These are phyloP conservation scores for Aspergillus olivimuriae DNA, from an alignment of 495 filamentous ascomycete species.

Conservation along the genomic window DNA sequence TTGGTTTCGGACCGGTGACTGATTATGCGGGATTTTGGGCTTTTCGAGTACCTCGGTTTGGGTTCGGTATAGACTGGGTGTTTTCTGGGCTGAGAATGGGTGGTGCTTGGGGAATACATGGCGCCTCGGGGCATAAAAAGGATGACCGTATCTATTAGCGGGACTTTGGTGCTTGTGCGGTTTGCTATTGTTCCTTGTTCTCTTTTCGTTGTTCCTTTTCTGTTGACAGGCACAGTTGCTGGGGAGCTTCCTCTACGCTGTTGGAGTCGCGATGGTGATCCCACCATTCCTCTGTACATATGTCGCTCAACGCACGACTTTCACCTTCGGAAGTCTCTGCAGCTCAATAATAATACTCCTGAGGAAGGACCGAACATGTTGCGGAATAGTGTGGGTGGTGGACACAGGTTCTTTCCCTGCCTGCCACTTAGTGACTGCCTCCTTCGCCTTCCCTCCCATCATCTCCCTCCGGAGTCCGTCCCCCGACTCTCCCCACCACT, in stretches of 20 bases:
- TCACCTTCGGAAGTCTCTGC: too few relatives aligned
- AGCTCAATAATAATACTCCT: too few relatives aligned
- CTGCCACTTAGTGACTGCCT: too few relatives aligned
- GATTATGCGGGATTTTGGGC: constrained; percentile 2
- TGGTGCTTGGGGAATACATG: constrained; percentile 23
- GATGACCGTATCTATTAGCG: constrained; percentile 12
- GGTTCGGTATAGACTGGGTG: constrained; percentile 19
- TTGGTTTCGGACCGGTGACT: constrained; percentile 1
- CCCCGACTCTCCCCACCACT: too few relatives aligned
- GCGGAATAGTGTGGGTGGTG: too few relatives aligned
- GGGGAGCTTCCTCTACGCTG: too few relatives aligned
- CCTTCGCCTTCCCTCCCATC: too few relatives aligned
- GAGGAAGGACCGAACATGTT: too few relatives aligned
- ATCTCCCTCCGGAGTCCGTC: too few relatives aligned
- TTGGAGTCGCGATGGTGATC: not conserved
- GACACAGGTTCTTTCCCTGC: too few relatives aligned
- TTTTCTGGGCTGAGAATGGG: constrained; percentile 16
- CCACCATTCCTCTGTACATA: too few relatives aligned
- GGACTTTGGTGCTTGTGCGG: constrained; percentile 13
- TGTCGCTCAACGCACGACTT: too few relatives aligned
- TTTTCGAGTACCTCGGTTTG: constrained; percentile 8
- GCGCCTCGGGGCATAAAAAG: constrained; percentile 23
- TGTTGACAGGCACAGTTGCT: constrained; percentile 17
- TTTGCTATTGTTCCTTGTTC: constrained; percentile 13
- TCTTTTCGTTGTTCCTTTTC: constrained; percentile 5